phyloP scores from a whole-genome alignment of 73 alveolate genomes.

The Paramecium bursaria region DNA sequence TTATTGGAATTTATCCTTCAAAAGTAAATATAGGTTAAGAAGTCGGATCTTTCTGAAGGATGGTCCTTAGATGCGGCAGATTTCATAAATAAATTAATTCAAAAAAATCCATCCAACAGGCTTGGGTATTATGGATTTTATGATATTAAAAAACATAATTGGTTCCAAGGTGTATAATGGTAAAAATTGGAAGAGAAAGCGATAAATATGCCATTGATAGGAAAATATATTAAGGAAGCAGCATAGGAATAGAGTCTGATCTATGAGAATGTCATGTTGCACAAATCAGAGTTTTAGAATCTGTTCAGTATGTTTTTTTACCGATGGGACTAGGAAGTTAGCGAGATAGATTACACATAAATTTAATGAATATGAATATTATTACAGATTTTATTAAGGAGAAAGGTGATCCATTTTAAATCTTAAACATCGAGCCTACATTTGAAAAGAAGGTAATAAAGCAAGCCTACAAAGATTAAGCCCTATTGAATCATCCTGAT shows the following conservation, averaged over 20 bases:
- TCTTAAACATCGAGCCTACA: neutral
- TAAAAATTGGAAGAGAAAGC: constrained; percentile 44
- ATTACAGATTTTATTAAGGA: constrained; percentile 28
- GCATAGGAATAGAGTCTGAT: neutral
- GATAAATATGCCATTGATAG: neutral
- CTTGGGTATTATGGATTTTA: constrained; percentile 66
- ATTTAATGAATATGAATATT: constrained; percentile 36
- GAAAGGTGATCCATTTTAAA: constrained; percentile 34
- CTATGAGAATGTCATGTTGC: neutral
- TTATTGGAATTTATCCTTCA: constrained; percentile 42
- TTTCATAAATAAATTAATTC: constrained; percentile 61
- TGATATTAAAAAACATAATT: constrained; percentile 64
- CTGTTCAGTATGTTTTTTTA: constrained; percentile 22
- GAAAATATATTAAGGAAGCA: too few relatives aligned
- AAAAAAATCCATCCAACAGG: constrained; percentile 62
- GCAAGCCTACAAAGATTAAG: constrained; percentile 16
- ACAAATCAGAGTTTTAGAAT: constrained; percentile 24
- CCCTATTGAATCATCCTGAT: constrained; percentile 27
- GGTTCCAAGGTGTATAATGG: constrained; percentile 64
- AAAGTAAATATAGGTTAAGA: constrained; percentile 36
- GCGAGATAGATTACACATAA: constrained; percentile 22
- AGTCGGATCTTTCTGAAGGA: constrained; percentile 66
- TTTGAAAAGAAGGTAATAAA: neutral
- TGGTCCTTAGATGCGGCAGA: constrained; percentile 65
- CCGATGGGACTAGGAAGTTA: constrained; percentile 42